Conservation (phyloP, 495 filamentous ascomycete species). For the Xylaria venustula region DNA sequence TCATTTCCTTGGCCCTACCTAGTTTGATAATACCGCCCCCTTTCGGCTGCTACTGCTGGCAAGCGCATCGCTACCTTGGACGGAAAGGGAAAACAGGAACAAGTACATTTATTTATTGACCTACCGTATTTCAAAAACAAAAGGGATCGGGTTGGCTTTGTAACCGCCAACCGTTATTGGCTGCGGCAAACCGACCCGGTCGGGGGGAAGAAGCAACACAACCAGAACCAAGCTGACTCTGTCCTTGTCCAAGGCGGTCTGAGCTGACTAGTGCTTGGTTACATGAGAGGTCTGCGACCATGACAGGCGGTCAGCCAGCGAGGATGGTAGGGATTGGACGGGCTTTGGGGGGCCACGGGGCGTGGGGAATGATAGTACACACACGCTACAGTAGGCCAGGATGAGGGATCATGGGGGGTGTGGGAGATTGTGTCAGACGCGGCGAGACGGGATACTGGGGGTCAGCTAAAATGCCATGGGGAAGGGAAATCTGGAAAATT, state of each 20-base stretch:
- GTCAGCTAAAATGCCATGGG: conserved; percentile 13
- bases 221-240: conserved; percentile 17
- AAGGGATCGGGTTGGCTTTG: conserved; percentile 1
- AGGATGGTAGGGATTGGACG: conserved; percentile 22
- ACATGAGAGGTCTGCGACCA: conserved; percentile 24
- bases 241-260: conserved; percentile 19
- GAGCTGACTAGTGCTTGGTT: conserved; percentile 21
- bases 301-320: conserved; percentile 34
- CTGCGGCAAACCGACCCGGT: conserved; percentile 6
- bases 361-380: conserved; percentile 10
- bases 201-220: conserved; percentile 1
- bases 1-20: neutral
- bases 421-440: conserved; percentile 26
- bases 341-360: conserved; percentile 10
- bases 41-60: neutral
- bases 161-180: conserved; percentile 8
- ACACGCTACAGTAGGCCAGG: neutral
- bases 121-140: neutral
- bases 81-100: neutral
- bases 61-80: neutral
- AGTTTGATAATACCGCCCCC: neutral
- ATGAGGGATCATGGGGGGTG: conserved; percentile 4
- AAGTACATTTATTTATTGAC: neutral
- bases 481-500: conserved; percentile 27
- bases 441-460: conserved; percentile 21